A percentile compares a stretch with the other conserved stretches of the same genome.
phyloP scores from a whole-genome alignment of 257 asterid species.

The Primulina eburnea region DNA sequence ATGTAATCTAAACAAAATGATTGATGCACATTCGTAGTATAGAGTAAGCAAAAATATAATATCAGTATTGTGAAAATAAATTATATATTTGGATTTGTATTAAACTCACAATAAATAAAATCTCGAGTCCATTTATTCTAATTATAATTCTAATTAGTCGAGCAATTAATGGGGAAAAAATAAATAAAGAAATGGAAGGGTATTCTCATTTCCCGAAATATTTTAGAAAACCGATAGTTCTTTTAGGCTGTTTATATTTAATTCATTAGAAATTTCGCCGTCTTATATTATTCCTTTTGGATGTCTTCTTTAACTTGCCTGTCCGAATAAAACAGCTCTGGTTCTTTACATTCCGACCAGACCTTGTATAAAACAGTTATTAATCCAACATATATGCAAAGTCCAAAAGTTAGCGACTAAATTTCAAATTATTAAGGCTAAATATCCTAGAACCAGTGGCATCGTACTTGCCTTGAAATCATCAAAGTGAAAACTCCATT shows the following conservation, averaged over 20 bases:
- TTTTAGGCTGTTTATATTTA: not conserved
- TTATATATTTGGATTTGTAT: too few species aligned
- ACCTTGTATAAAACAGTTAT: not conserved
- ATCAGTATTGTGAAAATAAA: too few species aligned
- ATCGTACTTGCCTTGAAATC: constrained; percentile 29
- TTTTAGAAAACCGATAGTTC: not conserved
- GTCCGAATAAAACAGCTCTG: not conserved
- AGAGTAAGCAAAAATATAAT: not conserved
- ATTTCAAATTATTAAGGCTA: not conserved
- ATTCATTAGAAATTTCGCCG: constrained; percentile 7
- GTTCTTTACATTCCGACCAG: constrained; percentile 20
- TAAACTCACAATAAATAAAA: too few species aligned
- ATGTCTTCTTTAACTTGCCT: constrained; percentile 2
- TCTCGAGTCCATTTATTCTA: too few species aligned
- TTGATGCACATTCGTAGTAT: not conserved
- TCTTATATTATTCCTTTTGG: constrained; percentile 11
- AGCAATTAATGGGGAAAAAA: too few species aligned
- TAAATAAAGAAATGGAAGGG: too few species aligned
- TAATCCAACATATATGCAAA: constrained; percentile 9
- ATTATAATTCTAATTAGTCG: too few species aligned
- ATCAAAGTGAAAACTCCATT: constrained; percentile 34
- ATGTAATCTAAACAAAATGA: not conserved
- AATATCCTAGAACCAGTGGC: not conserved
- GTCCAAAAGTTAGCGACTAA: constrained; percentile 14
- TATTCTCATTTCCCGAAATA: too few species aligned